phyloP scores from a whole-genome alignment of 768 basidiomycete genomes.

The Infundibulicybe gibba region DNA sequence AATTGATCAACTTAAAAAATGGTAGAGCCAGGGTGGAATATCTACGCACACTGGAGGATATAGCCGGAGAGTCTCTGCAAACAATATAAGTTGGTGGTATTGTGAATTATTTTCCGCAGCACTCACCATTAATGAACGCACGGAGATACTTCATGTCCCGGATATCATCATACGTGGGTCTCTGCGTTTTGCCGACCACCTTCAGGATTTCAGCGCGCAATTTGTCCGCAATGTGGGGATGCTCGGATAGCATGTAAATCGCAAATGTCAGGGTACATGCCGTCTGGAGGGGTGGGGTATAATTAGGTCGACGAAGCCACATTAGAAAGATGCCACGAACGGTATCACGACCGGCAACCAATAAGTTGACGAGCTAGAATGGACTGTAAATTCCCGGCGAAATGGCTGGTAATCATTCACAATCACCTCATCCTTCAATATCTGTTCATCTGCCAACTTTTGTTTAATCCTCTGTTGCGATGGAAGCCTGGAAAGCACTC shows the following conservation, averaged over 20 bases:
- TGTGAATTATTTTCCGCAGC: slow-evolving; percentile 1
- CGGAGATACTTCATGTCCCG: slow-evolving; percentile 56
- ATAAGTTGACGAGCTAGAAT: slow-evolving; percentile 30
- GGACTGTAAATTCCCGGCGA: neutral
- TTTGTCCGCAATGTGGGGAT: slow-evolving; percentile 41
- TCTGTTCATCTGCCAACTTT: slow-evolving; percentile 9
- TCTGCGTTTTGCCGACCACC: slow-evolving; percentile 36
- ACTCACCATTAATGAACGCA: slow-evolving; percentile 50
- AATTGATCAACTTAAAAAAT: neutral
- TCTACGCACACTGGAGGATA: slow-evolving; percentile 47
- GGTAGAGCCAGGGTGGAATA: no score
- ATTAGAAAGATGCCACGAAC: slow-evolving; percentile 10
- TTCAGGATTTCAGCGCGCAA: slow-evolving; percentile 51
- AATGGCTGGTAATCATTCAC: neutral
- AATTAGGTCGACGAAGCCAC: neutral
- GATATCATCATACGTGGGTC: slow-evolving; percentile 54
- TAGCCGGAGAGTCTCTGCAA: slow-evolving; percentile 45
- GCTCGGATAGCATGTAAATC: slow-evolving; percentile 50
- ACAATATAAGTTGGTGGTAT: neutral
- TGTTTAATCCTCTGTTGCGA: neutral
- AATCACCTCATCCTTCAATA: slow-evolving; percentile 17
- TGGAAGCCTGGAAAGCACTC: slow-evolving; percentile 1
- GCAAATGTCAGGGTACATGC: slow-evolving; percentile 50
- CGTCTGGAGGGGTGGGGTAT: slow-evolving; percentile 24
- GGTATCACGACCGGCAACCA: slow-evolving; percentile 44